Base-by-base conservation (phyloP, 768 basidiomycete genomes). In the Rhodotorula taiwanensis region DNA sequence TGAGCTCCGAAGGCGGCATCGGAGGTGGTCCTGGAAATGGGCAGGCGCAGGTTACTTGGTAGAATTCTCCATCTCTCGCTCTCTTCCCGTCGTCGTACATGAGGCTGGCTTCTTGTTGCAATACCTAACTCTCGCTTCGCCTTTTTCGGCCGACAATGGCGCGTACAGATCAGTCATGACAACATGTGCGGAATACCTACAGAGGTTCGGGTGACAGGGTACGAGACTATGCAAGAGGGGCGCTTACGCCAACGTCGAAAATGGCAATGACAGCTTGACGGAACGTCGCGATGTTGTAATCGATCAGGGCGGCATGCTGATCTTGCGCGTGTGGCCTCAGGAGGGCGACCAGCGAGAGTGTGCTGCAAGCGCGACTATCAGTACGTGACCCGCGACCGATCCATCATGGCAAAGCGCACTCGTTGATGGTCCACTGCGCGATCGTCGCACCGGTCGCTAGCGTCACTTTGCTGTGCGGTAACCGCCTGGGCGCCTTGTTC, bases 231-330 rank as follows among this genome's bases (percentile, higher is more conserved):
- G 30, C 54, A 2, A 33, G 4, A 14, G 48, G 57, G 21, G 50
- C 41, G 25, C 49, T 58, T 8, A 58, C 58, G n/a, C 89, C 88
- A 14, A 88, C 82, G 53, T 84, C 81, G 69, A 85, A 86, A 45
- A 92, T 88, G 76, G 89, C 87, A 74, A 86, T 83, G 52, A 89
- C 82, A 0, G 89, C 89, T 84, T 85, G 70, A 1, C 89, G 76
- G 74, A 92, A 87, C 75, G 84, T 89, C 42, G 88, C 85, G 5
- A 91, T 85, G 71, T 92, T 92, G 76, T 86, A 90, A 73, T 92
- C 89, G 34, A 92, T 79, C 50, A 90, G 77, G 27, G 87, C 87
- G 23, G 87, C 79, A 58, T 85, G 80, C 64, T 82, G 80, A 55
- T 89, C 86, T 68, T 82, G 89, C 51, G 87, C 83, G 36, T 80